Evolutionary conservation across 371 early-diverging fungal species (phyloP).

Genomic region (Zychaea mexicana): DNA sequence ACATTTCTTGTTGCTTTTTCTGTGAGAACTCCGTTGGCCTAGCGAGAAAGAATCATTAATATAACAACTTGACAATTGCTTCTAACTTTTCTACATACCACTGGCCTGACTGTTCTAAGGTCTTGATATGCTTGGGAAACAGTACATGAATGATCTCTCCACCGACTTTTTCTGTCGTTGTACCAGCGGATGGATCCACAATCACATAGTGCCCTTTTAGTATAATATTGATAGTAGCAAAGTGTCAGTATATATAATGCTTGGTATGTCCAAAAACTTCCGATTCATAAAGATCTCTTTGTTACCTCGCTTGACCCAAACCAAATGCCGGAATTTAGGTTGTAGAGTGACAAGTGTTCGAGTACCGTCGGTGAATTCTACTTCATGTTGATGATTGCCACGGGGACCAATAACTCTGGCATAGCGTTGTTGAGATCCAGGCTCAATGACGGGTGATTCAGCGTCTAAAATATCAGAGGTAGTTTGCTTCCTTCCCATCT

Average conservation of each 20-base stretch:
- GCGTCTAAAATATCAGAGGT: constrained; percentile 26
- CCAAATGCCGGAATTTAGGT: constrained; percentile 75
- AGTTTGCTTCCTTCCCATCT: constrained; percentile 48
- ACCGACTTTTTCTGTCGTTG: constrained; percentile 66
- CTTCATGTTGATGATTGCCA: constrained; percentile 78
- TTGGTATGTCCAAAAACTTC: no score
- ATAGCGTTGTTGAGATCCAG: constrained; percentile 45
- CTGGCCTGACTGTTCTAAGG: constrained; percentile 60
- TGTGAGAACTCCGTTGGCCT: constrained; percentile 47
- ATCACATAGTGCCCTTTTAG: constrained; percentile 76
- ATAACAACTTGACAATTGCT: not conserved
- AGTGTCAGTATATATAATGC: no score
- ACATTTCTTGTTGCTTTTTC: constrained; percentile 12
- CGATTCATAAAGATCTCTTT: no score
- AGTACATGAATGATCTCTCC: constrained; percentile 81
- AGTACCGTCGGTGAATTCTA: constrained; percentile 57
- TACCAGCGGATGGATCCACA: constrained; percentile 61
- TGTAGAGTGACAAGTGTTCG: constrained; percentile 73
- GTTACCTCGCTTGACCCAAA: constrained; percentile 87
- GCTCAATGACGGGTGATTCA: constrained; percentile 30
- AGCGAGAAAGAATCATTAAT: not conserved
- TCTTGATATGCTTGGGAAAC: constrained; percentile 76
- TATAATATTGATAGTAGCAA: not conserved
- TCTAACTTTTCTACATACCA: constrained; percentile 54
- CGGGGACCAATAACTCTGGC: constrained; percentile 70